Conservation (phyloP, 2,329 filamentous ascomycete species). For the Shiraia bambusicola region DNA sequence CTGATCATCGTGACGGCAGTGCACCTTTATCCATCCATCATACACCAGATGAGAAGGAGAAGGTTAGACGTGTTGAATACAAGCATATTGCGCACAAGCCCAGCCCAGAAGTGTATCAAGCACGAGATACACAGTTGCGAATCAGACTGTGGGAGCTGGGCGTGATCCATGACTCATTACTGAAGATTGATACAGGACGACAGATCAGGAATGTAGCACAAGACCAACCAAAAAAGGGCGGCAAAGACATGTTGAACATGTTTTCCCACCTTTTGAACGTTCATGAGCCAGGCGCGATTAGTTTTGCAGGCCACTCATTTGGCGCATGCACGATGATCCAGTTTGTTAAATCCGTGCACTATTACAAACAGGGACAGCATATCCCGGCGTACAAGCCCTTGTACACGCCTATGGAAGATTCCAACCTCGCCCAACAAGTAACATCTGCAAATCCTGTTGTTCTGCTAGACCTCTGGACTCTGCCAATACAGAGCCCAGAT, state of each 20-base stretch:
- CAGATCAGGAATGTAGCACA: slow-evolving; percentile 50
- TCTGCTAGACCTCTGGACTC: slow-evolving; percentile 78
- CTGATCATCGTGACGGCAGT: slow-evolving; percentile 82
- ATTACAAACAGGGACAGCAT: slow-evolving; percentile 54
- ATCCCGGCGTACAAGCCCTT: slow-evolving; percentile 57
- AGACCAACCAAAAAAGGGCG: slow-evolving; percentile 40
- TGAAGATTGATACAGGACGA: slow-evolving; percentile 63
- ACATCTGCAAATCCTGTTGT: slow-evolving; percentile 66
- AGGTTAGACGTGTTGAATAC: slow-evolving; percentile 47
- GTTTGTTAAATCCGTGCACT: slow-evolving; percentile 77
- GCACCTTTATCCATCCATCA: slow-evolving; percentile 73
- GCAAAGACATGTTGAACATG: slow-evolving; percentile 54
- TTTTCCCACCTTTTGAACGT: slow-evolving; percentile 67
- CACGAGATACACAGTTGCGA: slow-evolving; percentile 69
- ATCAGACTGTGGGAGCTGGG: slow-evolving; percentile 79
- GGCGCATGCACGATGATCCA: slow-evolving; percentile 74
- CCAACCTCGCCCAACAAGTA: slow-evolving; percentile 64
- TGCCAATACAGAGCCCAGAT: slow-evolving; percentile 66
- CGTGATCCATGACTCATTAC: slow-evolving; percentile 66
- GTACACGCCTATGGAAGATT: slow-evolving; percentile 59
- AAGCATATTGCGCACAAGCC: slow-evolving; percentile 60
- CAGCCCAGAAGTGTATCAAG: slow-evolving; percentile 64
- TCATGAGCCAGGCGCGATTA: slow-evolving; percentile 69
- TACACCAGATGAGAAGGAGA: slow-evolving; percentile 51
- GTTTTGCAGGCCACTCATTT: slow-evolving; percentile 80